These are phyloP conservation scores for Noccaea bulbosa DNA, from an alignment of 345 rosid species.

Conservation along the genomic window DNA sequence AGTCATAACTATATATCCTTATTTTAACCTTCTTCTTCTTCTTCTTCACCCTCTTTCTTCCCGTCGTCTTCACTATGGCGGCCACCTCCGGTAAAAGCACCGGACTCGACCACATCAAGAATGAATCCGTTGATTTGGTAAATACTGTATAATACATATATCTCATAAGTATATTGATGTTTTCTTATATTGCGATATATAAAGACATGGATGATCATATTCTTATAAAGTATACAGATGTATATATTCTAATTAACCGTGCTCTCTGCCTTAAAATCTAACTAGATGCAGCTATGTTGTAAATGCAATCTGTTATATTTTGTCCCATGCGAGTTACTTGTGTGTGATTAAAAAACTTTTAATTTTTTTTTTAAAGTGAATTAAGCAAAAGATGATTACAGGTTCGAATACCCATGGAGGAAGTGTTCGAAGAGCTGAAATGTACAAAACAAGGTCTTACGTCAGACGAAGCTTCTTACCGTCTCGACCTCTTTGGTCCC, in stretches of 20 bases:
- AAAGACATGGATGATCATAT: neutral
- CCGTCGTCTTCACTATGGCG: constrained; percentile 25
- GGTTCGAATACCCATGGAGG: constrained; percentile 69
- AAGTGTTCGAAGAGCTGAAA: constrained; percentile 73
- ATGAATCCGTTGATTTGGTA: constrained; percentile 81
- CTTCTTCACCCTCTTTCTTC: constrained; percentile 14
- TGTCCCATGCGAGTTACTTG: neutral
- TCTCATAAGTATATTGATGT: neutral
- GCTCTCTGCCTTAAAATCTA: neutral
- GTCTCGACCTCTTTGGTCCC: constrained; percentile 84
- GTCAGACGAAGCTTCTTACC: constrained; percentile 64
- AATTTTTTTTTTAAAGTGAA: too few species aligned
- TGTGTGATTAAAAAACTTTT: neutral
- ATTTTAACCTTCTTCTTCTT: neutral
- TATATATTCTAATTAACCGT: neutral
- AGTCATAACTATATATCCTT: neutral
- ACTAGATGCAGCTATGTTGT: neutral
- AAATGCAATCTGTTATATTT: neutral
- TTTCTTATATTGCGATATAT: neutral
- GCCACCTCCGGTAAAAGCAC: constrained; percentile 43
- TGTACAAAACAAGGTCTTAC: constrained; percentile 62
- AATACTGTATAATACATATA: neutral
- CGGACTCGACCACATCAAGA: constrained; percentile 68
- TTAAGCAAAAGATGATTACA: neutral
- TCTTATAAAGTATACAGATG: neutral